Evolutionary conservation across 192 early-diverging fungal genomes (phyloP), one percentile per base, ranked within the genome.

Genomic region (Entomortierella lignicola): DNA sequence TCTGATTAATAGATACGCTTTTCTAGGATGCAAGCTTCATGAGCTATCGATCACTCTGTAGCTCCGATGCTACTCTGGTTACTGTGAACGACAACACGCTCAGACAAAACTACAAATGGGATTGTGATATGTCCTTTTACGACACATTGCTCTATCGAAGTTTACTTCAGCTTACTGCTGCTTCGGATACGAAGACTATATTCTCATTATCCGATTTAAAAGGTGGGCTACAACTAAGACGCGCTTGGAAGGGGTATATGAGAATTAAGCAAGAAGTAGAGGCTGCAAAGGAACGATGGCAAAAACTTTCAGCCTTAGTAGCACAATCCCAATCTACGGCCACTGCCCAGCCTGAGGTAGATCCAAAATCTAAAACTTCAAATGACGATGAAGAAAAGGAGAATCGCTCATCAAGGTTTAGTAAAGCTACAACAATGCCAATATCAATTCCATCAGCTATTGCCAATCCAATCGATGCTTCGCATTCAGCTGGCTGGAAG

Each of bases 31-130:
- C 75, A 27, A 66, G 43, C 21, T 83, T 66, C 23, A 71, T 66
- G 60, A 31, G 41, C 4, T 70, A 80, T n/a, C 56, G 66, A 51
- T 59, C 67, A 2, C 57, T 74, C 30, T 63, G 72, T 42, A 66
- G 62, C 25, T 56, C 57, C 1, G 69, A 71, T 55, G 63, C 75
- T 41, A 52, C 44, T 3, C 37, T 74, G 39, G 58, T 60, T 21
- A 66, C 68, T 15, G 63, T 43, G 4, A 61, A 63, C 51, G 71
- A 71, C 5, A 66, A 55, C 21, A 73, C 74, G 1, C 60, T 79
- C 31, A 75, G 82, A 31, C 62, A 72, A 39, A 83, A 83, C 56
- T 83, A 75, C 69, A 79, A 80, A 41, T 83, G 82, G 82, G 82
- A 83, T 26, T 83, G 82, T 42, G 82, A 83, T 12, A 71, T 83